Conservation (phyloP, 345 rosid genomes). For the Sonneratia alba region DNA sequence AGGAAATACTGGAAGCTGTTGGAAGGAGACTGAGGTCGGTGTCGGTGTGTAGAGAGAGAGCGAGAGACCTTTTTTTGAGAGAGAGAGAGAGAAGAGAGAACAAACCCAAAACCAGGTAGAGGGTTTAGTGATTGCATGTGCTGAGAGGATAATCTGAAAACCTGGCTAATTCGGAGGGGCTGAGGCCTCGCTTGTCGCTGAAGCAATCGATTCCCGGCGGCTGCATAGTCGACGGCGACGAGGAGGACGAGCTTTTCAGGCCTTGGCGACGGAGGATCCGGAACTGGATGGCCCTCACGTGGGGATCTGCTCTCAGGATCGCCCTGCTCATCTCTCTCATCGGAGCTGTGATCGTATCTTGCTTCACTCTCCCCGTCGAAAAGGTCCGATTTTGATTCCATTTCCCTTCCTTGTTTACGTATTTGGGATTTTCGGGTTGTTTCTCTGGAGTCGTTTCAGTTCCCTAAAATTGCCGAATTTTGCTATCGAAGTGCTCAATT, state of each 20-base stretch:
- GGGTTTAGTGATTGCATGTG: neutral
- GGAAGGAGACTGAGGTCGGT: neutral
- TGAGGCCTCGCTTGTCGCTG: slow-evolving; percentile 41
- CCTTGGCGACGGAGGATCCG: slow-evolving; percentile 41
- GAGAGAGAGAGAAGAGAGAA: no score
- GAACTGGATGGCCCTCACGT: slow-evolving; percentile 49
- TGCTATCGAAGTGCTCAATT: neutral
- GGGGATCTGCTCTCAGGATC: slow-evolving; percentile 70
- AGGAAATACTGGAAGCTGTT: neutral
- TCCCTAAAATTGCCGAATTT: neutral
- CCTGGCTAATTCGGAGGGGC: slow-evolving; percentile 47
- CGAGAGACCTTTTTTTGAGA: neutral
- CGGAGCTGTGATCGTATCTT: slow-evolving; percentile 58
- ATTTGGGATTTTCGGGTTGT: neutral
- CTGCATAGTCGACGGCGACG: slow-evolving; percentile 3
- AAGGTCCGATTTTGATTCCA: slow-evolving; percentile 31
- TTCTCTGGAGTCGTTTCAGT: neutral
- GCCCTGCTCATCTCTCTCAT: slow-evolving; percentile 54
- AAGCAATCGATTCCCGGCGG: slow-evolving; percentile 33
- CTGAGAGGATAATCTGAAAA: slow-evolving; percentile 9
- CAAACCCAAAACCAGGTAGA: neutral
- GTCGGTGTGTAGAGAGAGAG: neutral
- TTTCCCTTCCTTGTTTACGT: neutral
- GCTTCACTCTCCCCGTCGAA: slow-evolving; percentile 84
- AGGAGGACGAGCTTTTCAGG: slow-evolving; percentile 38